Percentiles rank a stretch among this genome's conserved stretches.
phyloP scores from a whole-genome alignment of 2,329 filamentous ascomycete genomes.

The Colletotrichum tropicicola region DNA sequence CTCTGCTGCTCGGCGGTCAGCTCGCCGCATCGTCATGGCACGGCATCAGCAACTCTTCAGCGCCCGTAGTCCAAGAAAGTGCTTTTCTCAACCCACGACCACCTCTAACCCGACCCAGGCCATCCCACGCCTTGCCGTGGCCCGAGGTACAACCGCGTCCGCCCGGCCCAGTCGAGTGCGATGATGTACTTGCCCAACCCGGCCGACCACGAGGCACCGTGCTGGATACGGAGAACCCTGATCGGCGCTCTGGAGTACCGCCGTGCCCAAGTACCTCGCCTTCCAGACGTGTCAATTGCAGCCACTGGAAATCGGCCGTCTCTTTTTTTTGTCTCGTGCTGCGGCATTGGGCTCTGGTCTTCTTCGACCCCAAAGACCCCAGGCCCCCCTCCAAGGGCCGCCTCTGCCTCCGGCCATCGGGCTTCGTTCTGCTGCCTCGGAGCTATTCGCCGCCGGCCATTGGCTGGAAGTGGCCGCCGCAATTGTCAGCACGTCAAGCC shows the following conservation, averaged over 20 bases:
- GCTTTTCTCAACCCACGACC: neutral
- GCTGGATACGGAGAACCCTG: slow-evolving; percentile 26
- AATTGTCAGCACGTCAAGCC: slow-evolving; percentile 9
- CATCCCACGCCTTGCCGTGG: neutral
- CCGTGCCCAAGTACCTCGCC: slow-evolving; percentile 1
- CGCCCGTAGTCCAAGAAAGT: neutral
- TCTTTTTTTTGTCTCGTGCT: neutral
- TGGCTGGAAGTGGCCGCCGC: neutral
- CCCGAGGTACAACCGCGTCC: slow-evolving; percentile 8
- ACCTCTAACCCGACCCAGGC: neutral
- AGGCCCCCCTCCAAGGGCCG: neutral
- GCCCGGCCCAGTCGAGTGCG: neutral
- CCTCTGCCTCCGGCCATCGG: slow-evolving; percentile 25
- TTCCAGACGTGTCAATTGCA: neutral
- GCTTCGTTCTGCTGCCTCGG: slow-evolving; percentile 3
- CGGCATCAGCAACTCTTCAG: neutral
- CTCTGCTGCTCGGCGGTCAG: no score
- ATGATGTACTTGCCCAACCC: slow-evolving; percentile 18
- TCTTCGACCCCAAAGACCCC: neutral
- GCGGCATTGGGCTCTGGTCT: neutral
- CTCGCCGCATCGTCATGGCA: no score
- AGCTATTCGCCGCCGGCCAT: neutral
- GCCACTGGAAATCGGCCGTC: slow-evolving; percentile 5
- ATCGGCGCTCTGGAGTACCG: slow-evolving; percentile 14
- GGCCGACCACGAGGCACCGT: slow-evolving; percentile 5